Conservation (phyloP, 2,329 filamentous ascomycete genomes). For the Pyrenophora teres region DNA sequence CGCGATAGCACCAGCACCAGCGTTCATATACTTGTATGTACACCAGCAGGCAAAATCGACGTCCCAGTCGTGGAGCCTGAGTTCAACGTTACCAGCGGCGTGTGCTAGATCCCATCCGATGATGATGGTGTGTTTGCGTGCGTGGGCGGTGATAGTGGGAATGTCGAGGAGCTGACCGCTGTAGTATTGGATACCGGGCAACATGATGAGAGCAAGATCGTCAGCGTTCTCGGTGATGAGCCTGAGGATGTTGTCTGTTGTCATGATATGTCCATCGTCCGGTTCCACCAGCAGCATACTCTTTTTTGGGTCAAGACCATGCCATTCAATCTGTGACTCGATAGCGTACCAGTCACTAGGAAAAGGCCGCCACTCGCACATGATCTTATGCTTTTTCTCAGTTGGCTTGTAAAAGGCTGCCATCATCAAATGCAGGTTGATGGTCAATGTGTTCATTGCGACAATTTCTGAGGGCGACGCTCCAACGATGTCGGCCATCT, state of each 20-base stretch:
- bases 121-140: conserved; percentile 69
- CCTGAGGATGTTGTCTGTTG: conserved; percentile 70
- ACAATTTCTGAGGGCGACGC: conserved; percentile 74
- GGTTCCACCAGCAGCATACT: conserved; percentile 72
- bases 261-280: conserved; percentile 64
- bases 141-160: conserved; percentile 73
- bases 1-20: conserved; percentile 78
- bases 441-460: conserved; percentile 84
- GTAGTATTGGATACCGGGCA: conserved; percentile 90
- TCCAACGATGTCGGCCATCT: conserved; percentile 75
- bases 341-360: conserved; percentile 87
- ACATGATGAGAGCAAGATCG: conserved; percentile 73
- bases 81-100: conserved; percentile 79
- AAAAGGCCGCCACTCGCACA: conserved; percentile 85
- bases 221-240: conserved; percentile 75
- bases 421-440: conserved; percentile 82
- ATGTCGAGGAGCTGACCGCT: conserved; percentile 89
- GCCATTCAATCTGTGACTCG: conserved; percentile 78
- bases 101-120: conserved; percentile 90
- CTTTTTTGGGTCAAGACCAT: conserved; percentile 65
- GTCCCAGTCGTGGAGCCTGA: conserved; percentile 81
- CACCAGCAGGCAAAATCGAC: conserved; percentile 94
- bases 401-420: conserved; percentile 80
- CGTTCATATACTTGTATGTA: conserved; percentile 92
- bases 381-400: conserved; percentile 70